Conservation (phyloP, 1,284 basidiomycete species). For the Stereum hirsutum region DNA sequence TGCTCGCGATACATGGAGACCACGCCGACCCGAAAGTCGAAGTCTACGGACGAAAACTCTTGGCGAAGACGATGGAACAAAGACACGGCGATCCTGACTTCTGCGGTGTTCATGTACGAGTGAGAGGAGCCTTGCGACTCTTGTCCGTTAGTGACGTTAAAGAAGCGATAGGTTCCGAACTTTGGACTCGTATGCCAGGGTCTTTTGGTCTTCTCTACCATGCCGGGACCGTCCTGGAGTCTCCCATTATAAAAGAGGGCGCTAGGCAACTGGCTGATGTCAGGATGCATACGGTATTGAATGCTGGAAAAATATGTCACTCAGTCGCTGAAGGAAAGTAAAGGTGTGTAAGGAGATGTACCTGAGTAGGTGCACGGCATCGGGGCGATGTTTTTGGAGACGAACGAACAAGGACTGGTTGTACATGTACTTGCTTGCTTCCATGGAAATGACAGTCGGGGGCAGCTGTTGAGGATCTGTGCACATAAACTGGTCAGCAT, state of each 20-base stretch:
- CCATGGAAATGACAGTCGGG: conserved; percentile 89
- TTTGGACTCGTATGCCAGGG: conserved; percentile 80
- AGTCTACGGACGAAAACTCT: conserved; percentile 57
- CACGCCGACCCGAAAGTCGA: conserved; percentile 80
- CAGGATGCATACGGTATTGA: conserved; percentile 99
- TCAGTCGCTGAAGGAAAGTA: neutral
- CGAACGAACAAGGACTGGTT: conserved; percentile 94
- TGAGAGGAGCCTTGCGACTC: conserved; percentile 48
- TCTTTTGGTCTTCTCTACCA: conserved; percentile 77
- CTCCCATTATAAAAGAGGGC: conserved; percentile 81
- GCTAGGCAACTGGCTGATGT: conserved; percentile 89
- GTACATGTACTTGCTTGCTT: conserved; percentile 71
- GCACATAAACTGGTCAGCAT: neutral
- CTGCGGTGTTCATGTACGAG: conserved; percentile 74
- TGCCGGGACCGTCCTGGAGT: conserved; percentile 82
- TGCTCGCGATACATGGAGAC: conserved; percentile 97
- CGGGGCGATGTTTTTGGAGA: conserved; percentile 71
- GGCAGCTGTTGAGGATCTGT: conserved; percentile 94
- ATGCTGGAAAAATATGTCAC: conserved; percentile 45
- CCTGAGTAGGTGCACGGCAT: conserved; percentile 88
- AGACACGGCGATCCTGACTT: conserved; percentile 72
- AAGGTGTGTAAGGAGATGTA: conserved; percentile 21
- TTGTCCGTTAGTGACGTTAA: conserved; percentile 59
- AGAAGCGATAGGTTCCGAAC: conserved; percentile 88
- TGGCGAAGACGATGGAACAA: conserved; percentile 70